Percentiles rank a stretch among this genome's conserved stretches.
Conservation (phyloP, 2,329 filamentous ascomycete genomes). For the Paradendryphiella salina region DNA sequence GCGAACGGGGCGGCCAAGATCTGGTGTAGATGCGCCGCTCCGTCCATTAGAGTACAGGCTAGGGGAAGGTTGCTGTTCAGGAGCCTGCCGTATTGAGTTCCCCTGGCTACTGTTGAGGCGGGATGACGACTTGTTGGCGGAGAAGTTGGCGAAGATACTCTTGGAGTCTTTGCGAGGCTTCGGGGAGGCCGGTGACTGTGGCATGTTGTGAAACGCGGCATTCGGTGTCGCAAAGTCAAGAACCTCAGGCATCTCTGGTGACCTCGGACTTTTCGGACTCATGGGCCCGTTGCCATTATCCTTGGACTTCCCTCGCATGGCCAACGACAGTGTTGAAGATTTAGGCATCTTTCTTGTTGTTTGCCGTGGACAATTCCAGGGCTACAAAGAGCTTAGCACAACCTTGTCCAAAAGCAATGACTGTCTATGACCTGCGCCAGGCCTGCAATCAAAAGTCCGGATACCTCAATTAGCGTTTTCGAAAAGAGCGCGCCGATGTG, state of each 20-base stretch:
- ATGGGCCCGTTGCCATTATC: conserved; percentile 38
- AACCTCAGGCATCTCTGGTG: conserved; percentile 31
- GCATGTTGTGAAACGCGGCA: conserved; percentile 36
- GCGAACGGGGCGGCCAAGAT: conserved; percentile 48
- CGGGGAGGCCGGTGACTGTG: conserved; percentile 42
- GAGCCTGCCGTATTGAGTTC: conserved; percentile 38
- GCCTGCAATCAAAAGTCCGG: conserved; percentile 14
- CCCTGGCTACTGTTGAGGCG: conserved; percentile 46
- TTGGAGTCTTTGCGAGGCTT: conserved; percentile 47
- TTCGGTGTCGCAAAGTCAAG: conserved; percentile 38
- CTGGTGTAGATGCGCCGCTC: conserved; percentile 54
- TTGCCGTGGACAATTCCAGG: conserved; percentile 31
- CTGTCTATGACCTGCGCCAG: conserved; percentile 3
- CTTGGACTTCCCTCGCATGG: conserved; percentile 42
- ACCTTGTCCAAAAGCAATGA: conserved; percentile 4
- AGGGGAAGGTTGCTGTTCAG: conserved; percentile 40
- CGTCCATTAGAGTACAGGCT: conserved; percentile 49
- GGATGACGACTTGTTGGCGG: conserved; percentile 53
- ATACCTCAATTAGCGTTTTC: conserved; percentile 33
- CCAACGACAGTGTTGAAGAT: conserved; percentile 43
- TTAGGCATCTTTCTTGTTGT: conserved; percentile 47
- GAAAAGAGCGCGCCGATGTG: conserved; percentile 21
- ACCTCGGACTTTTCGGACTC: conserved; percentile 43
- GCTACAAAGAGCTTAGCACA: conserved; percentile 34
- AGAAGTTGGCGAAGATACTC: conserved; percentile 54